Percentiles rank a stretch among this genome's conserved stretches.
phyloP scores from a whole-genome alignment of 352 stramenopile species.

The Globisporangium spiculum region DNA sequence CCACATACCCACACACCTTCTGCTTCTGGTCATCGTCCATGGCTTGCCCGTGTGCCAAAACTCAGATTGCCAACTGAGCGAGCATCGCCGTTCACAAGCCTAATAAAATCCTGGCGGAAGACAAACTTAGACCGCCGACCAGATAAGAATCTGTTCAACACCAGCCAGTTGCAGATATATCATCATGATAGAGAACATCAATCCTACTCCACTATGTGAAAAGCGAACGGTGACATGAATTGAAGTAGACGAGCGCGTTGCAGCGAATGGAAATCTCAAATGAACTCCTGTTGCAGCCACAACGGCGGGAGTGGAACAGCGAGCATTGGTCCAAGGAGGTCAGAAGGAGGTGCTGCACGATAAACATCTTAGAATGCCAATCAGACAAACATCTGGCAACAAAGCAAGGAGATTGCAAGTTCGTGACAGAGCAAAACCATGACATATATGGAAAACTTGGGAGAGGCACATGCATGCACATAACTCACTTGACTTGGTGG shows the following conservation, averaged over 20 bases:
- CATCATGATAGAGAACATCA: neutral
- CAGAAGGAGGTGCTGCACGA: no score
- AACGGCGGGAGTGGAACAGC: no score
- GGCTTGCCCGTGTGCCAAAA: neutral
- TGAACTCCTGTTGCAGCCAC: no score
- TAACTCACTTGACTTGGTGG: neutral
- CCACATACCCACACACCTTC: conserved; percentile 25
- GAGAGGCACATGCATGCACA: neutral
- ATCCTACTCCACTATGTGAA: neutral
- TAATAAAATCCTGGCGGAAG: neutral
- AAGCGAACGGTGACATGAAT: neutral
- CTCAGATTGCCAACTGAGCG: neutral
- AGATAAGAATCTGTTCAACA: neutral
- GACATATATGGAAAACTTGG: no score
- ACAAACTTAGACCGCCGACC: no score
- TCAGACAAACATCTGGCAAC: no score
- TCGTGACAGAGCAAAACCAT: no score
- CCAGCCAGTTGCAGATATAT: neutral
- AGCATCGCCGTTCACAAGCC: neutral
- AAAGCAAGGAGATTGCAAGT: no score
- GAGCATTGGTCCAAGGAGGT: no score
- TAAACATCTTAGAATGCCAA: no score
- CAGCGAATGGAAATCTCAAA: no score
- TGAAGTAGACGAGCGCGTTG: neutral
- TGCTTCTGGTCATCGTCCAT: conserved; percentile 67